Evolutionary conservation across 2,329 filamentous ascomycete species (phyloP).

Genomic region (Aspergillus spinulosporus): DNA sequence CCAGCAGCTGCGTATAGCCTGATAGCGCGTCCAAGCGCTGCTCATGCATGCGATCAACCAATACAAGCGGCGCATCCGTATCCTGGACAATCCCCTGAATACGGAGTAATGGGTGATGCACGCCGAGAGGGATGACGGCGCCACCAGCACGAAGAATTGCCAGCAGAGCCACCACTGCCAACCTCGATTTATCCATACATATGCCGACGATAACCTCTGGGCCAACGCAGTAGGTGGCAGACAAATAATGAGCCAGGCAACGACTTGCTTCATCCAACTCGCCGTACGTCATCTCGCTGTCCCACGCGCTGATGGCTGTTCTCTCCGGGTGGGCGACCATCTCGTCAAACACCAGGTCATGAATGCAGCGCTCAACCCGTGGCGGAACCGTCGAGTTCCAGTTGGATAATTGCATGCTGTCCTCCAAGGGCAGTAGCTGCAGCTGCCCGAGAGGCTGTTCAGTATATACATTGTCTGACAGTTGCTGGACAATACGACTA

Average conservation of each 20-base stretch:
- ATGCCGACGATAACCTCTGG: not conserved
- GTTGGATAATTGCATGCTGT: not conserved
- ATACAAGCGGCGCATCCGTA: too few species aligned
- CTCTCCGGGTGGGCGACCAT: conserved; percentile 31
- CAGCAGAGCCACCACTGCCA: too few species aligned
- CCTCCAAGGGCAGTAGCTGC: not conserved
- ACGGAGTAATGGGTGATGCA: not conserved
- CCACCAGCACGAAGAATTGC: too few species aligned
- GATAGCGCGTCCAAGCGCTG: too few species aligned
- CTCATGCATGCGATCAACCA: too few species aligned
- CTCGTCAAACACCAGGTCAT: conserved; percentile 37
- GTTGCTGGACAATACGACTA: too few species aligned
- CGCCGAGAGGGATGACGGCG: too few species aligned
- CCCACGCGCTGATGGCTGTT: conserved; percentile 18
- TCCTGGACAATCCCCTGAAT: not conserved
- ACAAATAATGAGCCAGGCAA: conserved; percentile 22
- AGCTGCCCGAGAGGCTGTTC: too few species aligned
- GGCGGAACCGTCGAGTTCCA: not conserved
- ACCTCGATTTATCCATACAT: too few species aligned
- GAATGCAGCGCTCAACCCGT: conserved; percentile 6
- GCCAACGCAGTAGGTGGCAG: not conserved
- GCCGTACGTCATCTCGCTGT: conserved; percentile 16
- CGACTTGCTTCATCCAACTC: conserved; percentile 24
- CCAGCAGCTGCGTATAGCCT: not conserved
- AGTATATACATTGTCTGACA: not conserved